Evolutionary conservation across 75 land plant species (phyloP).

Genomic region (Sequoiadendron giganteum): DNA sequence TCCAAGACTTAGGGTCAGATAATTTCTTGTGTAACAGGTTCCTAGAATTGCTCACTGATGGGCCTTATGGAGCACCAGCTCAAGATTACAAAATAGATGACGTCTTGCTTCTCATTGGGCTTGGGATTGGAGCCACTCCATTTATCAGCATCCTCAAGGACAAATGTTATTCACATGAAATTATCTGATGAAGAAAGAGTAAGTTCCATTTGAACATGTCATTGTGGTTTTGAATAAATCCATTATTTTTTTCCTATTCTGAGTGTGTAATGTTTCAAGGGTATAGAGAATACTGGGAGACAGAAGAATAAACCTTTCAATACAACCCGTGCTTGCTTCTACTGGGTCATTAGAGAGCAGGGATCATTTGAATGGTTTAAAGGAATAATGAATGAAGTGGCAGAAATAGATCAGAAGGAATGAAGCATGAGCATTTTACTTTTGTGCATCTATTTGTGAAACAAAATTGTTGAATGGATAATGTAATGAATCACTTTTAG

Average conservation of each 20-base stretch:
- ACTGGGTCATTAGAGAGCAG: constrained; percentile 30
- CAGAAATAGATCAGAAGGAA: constrained; percentile 26
- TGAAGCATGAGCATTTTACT: not conserved
- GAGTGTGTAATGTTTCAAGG: not conserved
- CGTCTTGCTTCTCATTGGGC: constrained; percentile 49
- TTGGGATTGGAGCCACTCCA: constrained; percentile 59
- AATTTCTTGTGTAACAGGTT: constrained; percentile 18
- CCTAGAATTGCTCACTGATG: constrained; percentile 39
- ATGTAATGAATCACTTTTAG: constrained; percentile 20
- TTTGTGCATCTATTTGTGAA: not conserved
- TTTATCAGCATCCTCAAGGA: constrained; percentile 51
- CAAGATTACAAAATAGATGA: constrained; percentile 60
- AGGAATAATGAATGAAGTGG: constrained; percentile 30
- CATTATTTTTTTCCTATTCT: not conserved
- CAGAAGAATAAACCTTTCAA: constrained; percentile 7
- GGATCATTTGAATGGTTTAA: constrained; percentile 30
- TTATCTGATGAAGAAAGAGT: constrained; percentile 11
- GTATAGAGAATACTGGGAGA: not conserved
- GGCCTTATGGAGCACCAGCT: constrained; percentile 64
- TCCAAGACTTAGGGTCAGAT: not conserved
- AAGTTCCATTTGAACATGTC: not conserved
- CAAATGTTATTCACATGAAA: constrained; percentile 40
- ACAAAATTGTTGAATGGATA: not conserved
- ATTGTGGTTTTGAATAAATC: not conserved
- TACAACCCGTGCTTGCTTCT: constrained; percentile 18